Conservation (phyloP, 495 filamentous ascomycete genomes). For the Penicillium herquei region DNA sequence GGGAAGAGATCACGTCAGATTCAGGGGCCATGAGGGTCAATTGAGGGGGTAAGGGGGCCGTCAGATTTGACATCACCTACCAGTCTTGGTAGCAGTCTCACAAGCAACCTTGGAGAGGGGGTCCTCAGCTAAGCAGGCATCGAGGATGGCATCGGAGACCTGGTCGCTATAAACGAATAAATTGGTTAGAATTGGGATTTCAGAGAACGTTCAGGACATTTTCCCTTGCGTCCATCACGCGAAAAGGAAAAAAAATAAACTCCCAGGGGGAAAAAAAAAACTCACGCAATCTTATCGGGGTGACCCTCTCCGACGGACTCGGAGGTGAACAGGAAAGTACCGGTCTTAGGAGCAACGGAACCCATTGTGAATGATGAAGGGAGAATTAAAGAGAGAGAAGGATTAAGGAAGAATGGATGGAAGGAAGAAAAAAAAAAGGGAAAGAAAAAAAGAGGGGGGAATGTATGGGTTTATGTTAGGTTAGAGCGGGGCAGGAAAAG, state of each 20-base stretch:
- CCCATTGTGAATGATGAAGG: constrained; percentile 55
- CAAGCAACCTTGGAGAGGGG: constrained; percentile 98
- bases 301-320: constrained; percentile 98
- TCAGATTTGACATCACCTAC: constrained; percentile 36
- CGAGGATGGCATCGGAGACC: constrained; percentile 97
- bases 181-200: constrained; percentile 17
- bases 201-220: background rate
- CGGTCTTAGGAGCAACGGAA: constrained; percentile 55
- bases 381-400: constrained; percentile 17
- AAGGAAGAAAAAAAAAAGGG: constrained; percentile 14
- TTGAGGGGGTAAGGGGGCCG: background rate
- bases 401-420: constrained; percentile 13
- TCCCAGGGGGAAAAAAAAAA: constrained; percentile 17
- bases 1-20: constrained; percentile 17
- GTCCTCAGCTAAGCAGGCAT: constrained; percentile 91
- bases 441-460: constrained; percentile 4
- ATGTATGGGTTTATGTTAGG: constrained; percentile 14
- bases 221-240: background rate
- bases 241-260: background rate
- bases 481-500: constrained; percentile 21
- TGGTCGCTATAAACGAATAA: constrained; percentile 65
- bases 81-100: constrained; percentile 99
- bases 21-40: constrained; percentile 1
- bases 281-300: constrained; percentile 92
- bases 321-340: constrained; percentile 97